Evolutionary conservation across 208 protist genomes (phyloP).

Genomic region (Leishmania arabica): DNA sequence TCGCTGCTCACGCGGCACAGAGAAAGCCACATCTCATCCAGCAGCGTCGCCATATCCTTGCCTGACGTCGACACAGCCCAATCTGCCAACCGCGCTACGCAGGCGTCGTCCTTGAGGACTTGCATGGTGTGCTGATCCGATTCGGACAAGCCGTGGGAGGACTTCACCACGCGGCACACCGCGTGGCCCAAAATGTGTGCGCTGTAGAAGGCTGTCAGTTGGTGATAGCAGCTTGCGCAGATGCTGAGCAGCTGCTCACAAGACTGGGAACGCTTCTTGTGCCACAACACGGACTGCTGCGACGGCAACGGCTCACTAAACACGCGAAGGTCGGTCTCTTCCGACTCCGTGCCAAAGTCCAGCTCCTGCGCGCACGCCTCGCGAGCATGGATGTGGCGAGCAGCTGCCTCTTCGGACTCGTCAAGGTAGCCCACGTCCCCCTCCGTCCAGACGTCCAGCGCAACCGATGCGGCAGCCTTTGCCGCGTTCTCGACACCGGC

Average conservation of each 20-base stretch:
- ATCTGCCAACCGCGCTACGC: constrained; percentile 22
- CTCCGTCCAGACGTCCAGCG: constrained; percentile 42
- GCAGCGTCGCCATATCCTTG: constrained; percentile 7
- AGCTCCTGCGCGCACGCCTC: constrained; percentile 59
- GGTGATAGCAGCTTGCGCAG: constrained; percentile 21
- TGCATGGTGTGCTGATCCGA: constrained; percentile 19
- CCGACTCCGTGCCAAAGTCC: constrained; percentile 66
- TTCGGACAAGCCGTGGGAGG: constrained; percentile 3
- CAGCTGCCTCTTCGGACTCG: constrained; percentile 18
- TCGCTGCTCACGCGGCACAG: neutral
- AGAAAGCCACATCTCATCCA: constrained; percentile 25
- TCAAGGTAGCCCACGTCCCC: constrained; percentile 55
- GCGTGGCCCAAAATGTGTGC: constrained; percentile 22
- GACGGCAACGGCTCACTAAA: constrained; percentile 28
- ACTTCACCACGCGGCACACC: constrained; percentile 16
- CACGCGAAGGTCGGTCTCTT: constrained; percentile 43
- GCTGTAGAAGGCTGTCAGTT: constrained; percentile 24
- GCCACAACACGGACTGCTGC: constrained; percentile 25
- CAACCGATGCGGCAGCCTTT: constrained; percentile 23
- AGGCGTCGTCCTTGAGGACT: constrained; percentile 15
- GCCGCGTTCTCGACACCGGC: constrained; percentile 48
- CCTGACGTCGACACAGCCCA: constrained; percentile 24
- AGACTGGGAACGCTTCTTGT: constrained; percentile 16
- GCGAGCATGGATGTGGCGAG: constrained; percentile 8
- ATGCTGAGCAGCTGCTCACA: constrained; percentile 21